Percentiles rank a stretch among this genome's conserved stretches.
These are phyloP conservation scores for Coemansia sp. DNA, from an alignment of 192 early-diverging fungal genomes.

Conservation along the genomic window DNA sequence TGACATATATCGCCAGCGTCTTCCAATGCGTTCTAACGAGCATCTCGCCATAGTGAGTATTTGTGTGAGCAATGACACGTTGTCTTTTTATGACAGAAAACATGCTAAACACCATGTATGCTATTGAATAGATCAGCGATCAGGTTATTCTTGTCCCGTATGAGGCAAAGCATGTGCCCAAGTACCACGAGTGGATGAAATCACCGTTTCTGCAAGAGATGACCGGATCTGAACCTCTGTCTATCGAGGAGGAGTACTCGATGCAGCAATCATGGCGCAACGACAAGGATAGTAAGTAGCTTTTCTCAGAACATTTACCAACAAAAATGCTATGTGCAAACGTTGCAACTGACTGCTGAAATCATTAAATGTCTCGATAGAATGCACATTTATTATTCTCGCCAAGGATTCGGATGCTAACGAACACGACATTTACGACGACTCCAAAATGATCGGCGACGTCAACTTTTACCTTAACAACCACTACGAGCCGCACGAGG, in stretches of 20 bases:
- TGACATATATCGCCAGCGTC: too few species aligned
- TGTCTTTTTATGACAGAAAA: too few species aligned
- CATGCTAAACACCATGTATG: neutral
- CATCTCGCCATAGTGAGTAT: conserved; percentile 39
- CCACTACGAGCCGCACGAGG: conserved; percentile 63
- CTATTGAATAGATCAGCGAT: conserved; percentile 54
- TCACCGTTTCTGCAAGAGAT: conserved; percentile 85
- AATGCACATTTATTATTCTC: conserved; percentile 74
- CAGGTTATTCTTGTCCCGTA: conserved; percentile 82
- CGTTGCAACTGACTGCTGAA: conserved; percentile 8
- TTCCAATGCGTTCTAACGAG: conserved; percentile 39
- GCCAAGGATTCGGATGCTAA: conserved; percentile 12
- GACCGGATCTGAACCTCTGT: conserved; percentile 94
- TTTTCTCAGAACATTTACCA: too few species aligned
- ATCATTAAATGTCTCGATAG: conserved; percentile 30
- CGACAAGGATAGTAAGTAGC: conserved; percentile 71
- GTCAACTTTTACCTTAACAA: conserved; percentile 94
- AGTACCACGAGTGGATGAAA: conserved; percentile 97
- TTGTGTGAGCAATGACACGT: neutral
- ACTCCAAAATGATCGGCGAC: conserved; percentile 84
- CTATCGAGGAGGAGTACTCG: conserved; percentile 88
- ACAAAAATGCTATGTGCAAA: too few species aligned
- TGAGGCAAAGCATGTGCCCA: conserved; percentile 74
- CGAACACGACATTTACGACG: conserved; percentile 12
- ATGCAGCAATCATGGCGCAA: conserved; percentile 90